Evolutionary conservation across 768 basidiomycete species (phyloP).

Genomic region (Mycena venus): DNA sequence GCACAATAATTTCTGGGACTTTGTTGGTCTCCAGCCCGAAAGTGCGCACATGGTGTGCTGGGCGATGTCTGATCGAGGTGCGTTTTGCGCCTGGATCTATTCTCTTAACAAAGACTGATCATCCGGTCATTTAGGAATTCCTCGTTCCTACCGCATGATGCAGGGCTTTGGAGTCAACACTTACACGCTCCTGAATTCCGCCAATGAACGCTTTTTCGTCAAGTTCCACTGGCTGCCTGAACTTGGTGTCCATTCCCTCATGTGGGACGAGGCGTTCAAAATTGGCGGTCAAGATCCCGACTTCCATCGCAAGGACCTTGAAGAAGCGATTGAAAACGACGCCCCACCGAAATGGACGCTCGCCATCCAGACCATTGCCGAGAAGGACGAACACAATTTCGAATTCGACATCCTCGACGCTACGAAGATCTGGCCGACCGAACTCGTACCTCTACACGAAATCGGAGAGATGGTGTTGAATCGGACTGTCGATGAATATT

Average conservation of each 20-base stretch:
- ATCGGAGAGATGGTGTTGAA: constrained; percentile 84
- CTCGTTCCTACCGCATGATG: constrained; percentile 90
- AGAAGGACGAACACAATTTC: constrained; percentile 83
- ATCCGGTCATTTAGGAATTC: constrained; percentile 60
- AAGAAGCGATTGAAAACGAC: constrained; percentile 84
- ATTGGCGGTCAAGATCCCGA: constrained; percentile 89
- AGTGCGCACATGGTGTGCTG: constrained; percentile 86
- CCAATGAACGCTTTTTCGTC: constrained; percentile 82
- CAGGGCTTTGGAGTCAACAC: constrained; percentile 93
- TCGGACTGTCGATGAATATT: constrained; percentile 79
- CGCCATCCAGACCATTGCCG: constrained; percentile 80
- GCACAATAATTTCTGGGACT: constrained; percentile 94
- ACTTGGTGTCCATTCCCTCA: constrained; percentile 84
- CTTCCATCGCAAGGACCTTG: constrained; percentile 89
- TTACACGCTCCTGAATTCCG: constrained; percentile 77
- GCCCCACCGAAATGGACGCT: constrained; percentile 84
- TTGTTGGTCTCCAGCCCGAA: constrained; percentile 59
- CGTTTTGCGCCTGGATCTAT: constrained; percentile 21
- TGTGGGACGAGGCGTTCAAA: constrained; percentile 94
- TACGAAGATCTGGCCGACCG: too few species aligned
- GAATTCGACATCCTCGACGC: constrained; percentile 91
- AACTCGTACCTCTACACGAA: constrained; percentile 79
- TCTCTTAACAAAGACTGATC: background rate
- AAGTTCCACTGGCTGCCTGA: constrained; percentile 92
- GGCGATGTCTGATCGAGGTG: constrained; percentile 83